phyloP scores from a whole-genome alignment of 2,329 filamentous ascomycete genomes.

The Beauveria caledonica region DNA sequence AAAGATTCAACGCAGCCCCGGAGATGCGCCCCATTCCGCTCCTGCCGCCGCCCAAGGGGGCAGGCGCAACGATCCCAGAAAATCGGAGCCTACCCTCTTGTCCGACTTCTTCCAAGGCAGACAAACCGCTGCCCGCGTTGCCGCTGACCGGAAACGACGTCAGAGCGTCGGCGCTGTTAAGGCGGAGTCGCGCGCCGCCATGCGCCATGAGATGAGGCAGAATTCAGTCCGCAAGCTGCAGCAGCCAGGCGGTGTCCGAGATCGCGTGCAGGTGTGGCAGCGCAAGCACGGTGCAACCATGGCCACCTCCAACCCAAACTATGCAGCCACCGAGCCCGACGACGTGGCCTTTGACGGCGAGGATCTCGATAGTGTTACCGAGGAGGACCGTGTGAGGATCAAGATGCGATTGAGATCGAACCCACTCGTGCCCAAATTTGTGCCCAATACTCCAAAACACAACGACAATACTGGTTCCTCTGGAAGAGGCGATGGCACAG shows the following conservation, averaged over 20 bases:
- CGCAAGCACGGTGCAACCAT: conserved; percentile 63
- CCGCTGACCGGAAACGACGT: conserved; percentile 43
- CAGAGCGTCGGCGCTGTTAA: conserved; percentile 53
- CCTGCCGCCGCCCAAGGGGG: conserved; percentile 27
- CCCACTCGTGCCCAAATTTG: conserved; percentile 20
- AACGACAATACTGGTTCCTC: conserved; percentile 11
- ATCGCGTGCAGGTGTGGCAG: conserved; percentile 80
- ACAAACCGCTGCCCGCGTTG: conserved; percentile 46
- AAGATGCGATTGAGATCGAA: conserved; percentile 41
- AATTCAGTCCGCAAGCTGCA: conserved; percentile 50
- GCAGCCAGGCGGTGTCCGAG: conserved; percentile 60
- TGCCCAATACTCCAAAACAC: conserved; percentile 18
- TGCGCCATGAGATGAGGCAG: conserved; percentile 45
- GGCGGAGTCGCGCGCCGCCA: conserved; percentile 32
- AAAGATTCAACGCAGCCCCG: conserved; percentile 9
- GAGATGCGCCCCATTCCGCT: conserved; percentile 33
- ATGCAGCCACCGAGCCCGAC: conserved; percentile 48
- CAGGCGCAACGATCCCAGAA: conserved; percentile 31
- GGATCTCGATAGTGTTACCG: conserved; percentile 48
- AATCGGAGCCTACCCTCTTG: conserved; percentile 37
- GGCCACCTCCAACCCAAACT: conserved; percentile 40
- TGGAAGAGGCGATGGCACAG: conserved; percentile 18
- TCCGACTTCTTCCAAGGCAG: conserved; percentile 50
- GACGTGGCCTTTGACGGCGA: conserved; percentile 54
- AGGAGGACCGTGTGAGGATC: conserved; percentile 51